A percentile compares a stretch with the other conserved stretches of the same genome.
Conservation (phyloP, 1,284 basidiomycete species). For the Gymnopus androsaceus region DNA sequence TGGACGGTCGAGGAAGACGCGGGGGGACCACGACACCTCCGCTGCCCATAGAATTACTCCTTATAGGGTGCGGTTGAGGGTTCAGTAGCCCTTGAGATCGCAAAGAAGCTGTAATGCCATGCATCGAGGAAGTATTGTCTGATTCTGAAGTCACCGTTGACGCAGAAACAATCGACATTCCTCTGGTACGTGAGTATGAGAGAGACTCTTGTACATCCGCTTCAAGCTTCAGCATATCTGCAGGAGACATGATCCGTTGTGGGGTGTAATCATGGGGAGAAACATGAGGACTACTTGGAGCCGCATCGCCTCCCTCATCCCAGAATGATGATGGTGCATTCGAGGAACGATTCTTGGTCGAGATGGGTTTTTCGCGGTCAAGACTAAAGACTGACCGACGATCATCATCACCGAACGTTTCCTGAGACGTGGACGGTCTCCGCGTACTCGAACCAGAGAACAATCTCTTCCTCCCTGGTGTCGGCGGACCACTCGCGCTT, state of each 20-base stretch:
- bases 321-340: conserved; percentile 43
- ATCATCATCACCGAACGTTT: conserved; percentile 46
- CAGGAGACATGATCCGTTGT: conserved; percentile 66
- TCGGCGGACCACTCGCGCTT: conserved; percentile 32
- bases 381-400: conserved; percentile 55
- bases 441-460: conserved; percentile 58
- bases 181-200: conserved; percentile 26
- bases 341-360: neutral
- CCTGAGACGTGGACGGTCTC: conserved; percentile 52
- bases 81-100: conserved; percentile 11
- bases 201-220: conserved; percentile 41
- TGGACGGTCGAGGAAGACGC: conserved; percentile 27
- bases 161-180: conserved; percentile 37
- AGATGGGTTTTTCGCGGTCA: conserved; percentile 33
- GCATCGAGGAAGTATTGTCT: conserved; percentile 21
- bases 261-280: conserved; percentile 49
- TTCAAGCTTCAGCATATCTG: conserved; percentile 62
- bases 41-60: conserved; percentile 11
- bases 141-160: conserved; percentile 34
- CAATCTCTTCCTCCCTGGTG: conserved; percentile 50
- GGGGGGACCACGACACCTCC: conserved; percentile 13
- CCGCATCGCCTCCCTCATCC: conserved; percentile 42
- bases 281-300: conserved; percentile 35
- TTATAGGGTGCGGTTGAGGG: neutral
- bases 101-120: conserved; percentile 15